Evolutionary conservation across 192 early-diverging fungal genomes (phyloP).

Genomic region (Tieghemiomyces parasiticus): DNA sequence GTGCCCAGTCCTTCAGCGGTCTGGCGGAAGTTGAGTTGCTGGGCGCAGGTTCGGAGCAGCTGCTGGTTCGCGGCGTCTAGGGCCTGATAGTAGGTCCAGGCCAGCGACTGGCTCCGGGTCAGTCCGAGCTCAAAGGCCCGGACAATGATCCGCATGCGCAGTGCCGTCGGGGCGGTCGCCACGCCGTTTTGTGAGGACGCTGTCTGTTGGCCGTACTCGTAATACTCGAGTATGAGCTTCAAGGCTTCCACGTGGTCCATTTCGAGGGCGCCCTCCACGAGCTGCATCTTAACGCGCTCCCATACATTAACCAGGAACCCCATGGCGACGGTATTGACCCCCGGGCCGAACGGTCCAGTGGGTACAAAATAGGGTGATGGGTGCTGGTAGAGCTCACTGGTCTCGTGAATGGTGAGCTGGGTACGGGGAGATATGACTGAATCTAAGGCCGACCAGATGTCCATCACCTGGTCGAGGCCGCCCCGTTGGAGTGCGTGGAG

Average conservation of each 20-base stretch:
- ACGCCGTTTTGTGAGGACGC: too few relatives aligned
- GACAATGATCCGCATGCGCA: not conserved
- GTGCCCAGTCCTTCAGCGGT: too few relatives aligned
- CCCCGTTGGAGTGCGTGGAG: not conserved
- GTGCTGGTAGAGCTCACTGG: not conserved
- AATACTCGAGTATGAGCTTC: too few relatives aligned
- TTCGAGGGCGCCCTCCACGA: not conserved
- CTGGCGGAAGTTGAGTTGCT: too few relatives aligned
- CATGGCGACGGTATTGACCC: not conserved
- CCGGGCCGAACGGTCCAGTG: not conserved
- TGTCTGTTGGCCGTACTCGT: too few relatives aligned
- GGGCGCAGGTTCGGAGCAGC: not conserved
- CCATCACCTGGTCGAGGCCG: not conserved
- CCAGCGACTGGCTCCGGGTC: not conserved
- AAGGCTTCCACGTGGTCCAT: not conserved
- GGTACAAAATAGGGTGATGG: not conserved
- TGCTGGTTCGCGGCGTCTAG: not conserved
- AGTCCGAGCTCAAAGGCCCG: not conserved
- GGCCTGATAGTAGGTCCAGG: not conserved
- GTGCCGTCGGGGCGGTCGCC: too few relatives aligned
- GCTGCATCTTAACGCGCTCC: not conserved
- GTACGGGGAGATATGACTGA: too few relatives aligned
- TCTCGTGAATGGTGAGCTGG: too few relatives aligned
- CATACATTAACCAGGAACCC: not conserved
- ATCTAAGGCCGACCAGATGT: not conserved